These are phyloP conservation scores for Thelonectria rubi DNA, from an alignment of 2,329 filamentous ascomycete genomes.

Conservation along the genomic window DNA sequence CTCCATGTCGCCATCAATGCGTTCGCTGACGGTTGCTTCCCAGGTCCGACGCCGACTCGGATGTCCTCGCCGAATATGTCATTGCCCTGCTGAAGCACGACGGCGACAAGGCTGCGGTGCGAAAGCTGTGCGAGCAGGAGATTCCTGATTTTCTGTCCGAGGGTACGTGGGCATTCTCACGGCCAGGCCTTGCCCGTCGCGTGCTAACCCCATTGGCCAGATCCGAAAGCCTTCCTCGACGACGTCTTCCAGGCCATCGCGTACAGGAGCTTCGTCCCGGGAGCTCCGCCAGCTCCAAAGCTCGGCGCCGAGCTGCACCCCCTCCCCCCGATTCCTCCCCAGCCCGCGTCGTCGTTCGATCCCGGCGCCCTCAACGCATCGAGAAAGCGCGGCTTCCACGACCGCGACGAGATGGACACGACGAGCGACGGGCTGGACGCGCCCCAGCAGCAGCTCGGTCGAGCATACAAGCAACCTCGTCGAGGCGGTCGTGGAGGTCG, in stretches of 20 bases:
- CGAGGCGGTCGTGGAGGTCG: constrained; percentile 55
- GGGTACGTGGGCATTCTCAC: constrained; percentile 47
- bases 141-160: constrained; percentile 80
- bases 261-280: constrained; percentile 68
- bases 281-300: constrained; percentile 55
- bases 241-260: constrained; percentile 75
- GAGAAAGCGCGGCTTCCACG: constrained; percentile 51
- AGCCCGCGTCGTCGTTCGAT: constrained; percentile 35
- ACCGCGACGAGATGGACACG: constrained; percentile 35
- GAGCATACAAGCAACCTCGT: constrained; percentile 68
- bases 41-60: constrained; percentile 81
- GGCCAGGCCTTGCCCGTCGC: neutral
- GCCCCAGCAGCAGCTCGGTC: constrained; percentile 44
- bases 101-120: constrained; percentile 70
- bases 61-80: constrained; percentile 87
- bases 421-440: constrained; percentile 38
- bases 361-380: constrained; percentile 34
- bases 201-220: constrained; percentile 37
- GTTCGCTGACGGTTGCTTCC: constrained; percentile 25
- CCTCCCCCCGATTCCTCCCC: constrained; percentile 2
- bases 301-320: constrained; percentile 26
- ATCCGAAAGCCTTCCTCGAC: constrained; percentile 66
- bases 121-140: constrained; percentile 74
- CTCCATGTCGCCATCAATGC: constrained; percentile 15
- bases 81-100: constrained; percentile 78